phyloP scores from a whole-genome alignment of 75 land plant species.

The Larix kaempferi region DNA sequence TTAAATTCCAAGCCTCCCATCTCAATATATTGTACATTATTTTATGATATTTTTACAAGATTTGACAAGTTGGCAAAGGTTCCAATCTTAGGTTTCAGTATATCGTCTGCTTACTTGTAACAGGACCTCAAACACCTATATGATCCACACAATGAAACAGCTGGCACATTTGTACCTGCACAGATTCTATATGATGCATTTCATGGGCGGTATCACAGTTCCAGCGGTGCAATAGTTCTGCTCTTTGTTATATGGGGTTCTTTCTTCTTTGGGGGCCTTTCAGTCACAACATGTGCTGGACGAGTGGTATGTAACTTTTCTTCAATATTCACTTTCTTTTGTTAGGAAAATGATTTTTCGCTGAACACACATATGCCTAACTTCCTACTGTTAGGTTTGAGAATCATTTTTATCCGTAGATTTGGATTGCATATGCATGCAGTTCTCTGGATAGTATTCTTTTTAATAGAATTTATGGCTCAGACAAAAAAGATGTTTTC shows the following conservation, averaged over 20 bases:
- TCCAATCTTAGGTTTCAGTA: background rate
- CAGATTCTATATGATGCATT: conserved; percentile 92
- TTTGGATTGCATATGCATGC: background rate
- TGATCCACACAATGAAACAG: conserved; percentile 79
- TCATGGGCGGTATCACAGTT: conserved; percentile 75
- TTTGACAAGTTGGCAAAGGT: background rate
- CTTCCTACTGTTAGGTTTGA: background rate
- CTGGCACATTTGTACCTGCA: conserved; percentile 80
- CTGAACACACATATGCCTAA: background rate
- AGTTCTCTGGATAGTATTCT: background rate
- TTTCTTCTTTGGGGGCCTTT: conserved; percentile 90
- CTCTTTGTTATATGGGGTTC: conserved; percentile 82
- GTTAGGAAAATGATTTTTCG: no score
- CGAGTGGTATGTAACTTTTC: conserved; percentile 59
- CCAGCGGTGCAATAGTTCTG: conserved; percentile 71
- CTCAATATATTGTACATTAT: background rate
- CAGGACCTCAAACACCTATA: conserved; percentile 66
- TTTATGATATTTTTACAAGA: background rate
- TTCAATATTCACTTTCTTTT: background rate
- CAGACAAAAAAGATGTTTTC: background rate
- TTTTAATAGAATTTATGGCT: background rate
- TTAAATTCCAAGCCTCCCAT: background rate
- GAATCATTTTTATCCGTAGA: background rate
- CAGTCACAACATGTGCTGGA: conserved; percentile 88
- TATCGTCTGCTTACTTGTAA: background rate